phyloP scores from a whole-genome alignment of 495 filamentous ascomycete species.

The Trichoderma gamsii region DNA sequence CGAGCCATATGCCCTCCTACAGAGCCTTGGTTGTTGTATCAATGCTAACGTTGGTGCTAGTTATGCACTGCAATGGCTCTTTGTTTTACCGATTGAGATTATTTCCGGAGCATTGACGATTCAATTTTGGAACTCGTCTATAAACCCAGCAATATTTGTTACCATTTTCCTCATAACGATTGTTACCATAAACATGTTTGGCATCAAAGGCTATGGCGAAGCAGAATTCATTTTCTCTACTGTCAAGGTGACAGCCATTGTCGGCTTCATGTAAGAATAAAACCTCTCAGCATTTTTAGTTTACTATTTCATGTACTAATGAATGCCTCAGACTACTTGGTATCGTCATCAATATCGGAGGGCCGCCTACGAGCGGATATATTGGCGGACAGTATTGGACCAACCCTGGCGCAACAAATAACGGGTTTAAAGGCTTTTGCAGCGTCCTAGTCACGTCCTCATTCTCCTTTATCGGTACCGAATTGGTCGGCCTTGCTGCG shows the following conservation, averaged over 20 bases:
- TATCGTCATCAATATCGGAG: conserved; percentile 59
- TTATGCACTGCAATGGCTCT: conserved; percentile 76
- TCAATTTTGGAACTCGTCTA: conserved; percentile 56
- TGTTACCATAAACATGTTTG: conserved; percentile 64
- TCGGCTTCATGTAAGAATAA: conserved; percentile 61
- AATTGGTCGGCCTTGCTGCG: conserved; percentile 69
- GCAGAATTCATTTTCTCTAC: conserved; percentile 69
- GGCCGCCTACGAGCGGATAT: conserved; percentile 54
- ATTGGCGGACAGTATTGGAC: conserved; percentile 65
- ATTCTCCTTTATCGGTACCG: conserved; percentile 73
- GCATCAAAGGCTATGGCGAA: conserved; percentile 70
- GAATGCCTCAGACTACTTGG: conserved; percentile 49
- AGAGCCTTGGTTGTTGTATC: conserved; percentile 1
- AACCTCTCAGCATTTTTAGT: conserved; percentile 13
- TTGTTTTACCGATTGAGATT: conserved; percentile 71
- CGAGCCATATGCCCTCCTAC: background rate
- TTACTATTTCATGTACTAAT: background rate
- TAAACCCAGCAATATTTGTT: conserved; percentile 61
- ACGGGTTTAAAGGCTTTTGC: conserved; percentile 79
- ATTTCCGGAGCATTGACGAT: conserved; percentile 71
- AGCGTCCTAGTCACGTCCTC: conserved; percentile 74
- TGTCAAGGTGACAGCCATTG: conserved; percentile 67
- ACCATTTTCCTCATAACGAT: conserved; percentile 61
- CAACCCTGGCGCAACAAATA: conserved; percentile 63
- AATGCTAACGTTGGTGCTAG: conserved; percentile 23